These are phyloP conservation scores for Liriodendron chinense DNA, from an alignment of 164 flowering plant genomes.

Conservation along the genomic window DNA sequence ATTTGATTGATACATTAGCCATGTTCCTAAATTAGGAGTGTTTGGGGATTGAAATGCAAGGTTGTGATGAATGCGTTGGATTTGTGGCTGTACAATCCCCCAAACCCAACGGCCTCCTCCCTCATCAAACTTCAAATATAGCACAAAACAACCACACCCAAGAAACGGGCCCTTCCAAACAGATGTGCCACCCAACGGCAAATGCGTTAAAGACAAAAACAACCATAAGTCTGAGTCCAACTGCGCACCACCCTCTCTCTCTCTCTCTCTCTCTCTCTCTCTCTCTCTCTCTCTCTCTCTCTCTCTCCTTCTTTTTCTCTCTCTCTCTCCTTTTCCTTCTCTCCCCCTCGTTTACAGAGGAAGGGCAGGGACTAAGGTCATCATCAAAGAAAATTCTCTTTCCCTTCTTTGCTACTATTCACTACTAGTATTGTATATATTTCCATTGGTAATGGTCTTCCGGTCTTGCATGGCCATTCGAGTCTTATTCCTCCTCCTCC, in stretches of 20 bases:
- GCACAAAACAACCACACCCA: background rate
- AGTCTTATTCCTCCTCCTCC: background rate
- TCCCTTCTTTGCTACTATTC: background rate
- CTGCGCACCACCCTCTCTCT: background rate
- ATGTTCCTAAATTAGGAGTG: too few species aligned
- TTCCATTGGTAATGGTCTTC: background rate
- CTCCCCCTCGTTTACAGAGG: background rate
- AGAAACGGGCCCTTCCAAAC: constrained; percentile 8
- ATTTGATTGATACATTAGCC: too few species aligned
- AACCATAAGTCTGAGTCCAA: constrained; percentile 3
- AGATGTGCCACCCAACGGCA: constrained; percentile 7
- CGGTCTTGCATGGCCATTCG: constrained; percentile 7
- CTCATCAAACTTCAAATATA: background rate
- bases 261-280: background rate
- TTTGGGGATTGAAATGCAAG: background rate
- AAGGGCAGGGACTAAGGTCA: constrained; percentile 4
- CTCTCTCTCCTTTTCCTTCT: background rate
- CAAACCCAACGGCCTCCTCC: too few species aligned
- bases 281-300: background rate
- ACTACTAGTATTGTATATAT: background rate
- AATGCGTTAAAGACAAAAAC: background rate
- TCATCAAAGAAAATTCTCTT: background rate
- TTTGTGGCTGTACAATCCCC: background rate
- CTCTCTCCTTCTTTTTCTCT: background rate
- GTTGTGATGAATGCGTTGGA: too few species aligned